Evolutionary conservation across 768 basidiomycete species (phyloP).

Genomic region (Agrocybe praecox): DNA sequence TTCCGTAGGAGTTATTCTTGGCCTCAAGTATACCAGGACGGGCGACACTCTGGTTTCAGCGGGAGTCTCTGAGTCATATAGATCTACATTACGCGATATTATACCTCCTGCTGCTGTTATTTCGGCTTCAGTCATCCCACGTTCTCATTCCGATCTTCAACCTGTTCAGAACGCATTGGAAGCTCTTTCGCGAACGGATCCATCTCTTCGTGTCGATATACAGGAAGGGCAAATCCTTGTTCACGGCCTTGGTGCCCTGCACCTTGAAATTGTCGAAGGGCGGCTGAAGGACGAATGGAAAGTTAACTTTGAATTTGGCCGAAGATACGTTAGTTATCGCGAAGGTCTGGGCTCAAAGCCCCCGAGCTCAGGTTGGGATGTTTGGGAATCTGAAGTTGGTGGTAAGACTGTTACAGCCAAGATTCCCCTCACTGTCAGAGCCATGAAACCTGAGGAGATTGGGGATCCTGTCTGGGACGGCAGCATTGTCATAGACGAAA

Average conservation of each 20-base stretch:
- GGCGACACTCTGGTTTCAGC: conserved; percentile 80
- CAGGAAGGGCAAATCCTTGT: conserved; percentile 85
- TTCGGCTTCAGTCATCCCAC: conserved; percentile 80
- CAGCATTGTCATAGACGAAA: conserved; percentile 66
- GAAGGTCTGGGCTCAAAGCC: conserved; percentile 50
- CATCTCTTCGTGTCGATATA: conserved; percentile 79
- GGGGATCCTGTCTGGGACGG: conserved; percentile 78
- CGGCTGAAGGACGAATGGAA: conserved; percentile 81
- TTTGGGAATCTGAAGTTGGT: conserved; percentile 65
- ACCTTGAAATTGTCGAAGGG: conserved; percentile 89
- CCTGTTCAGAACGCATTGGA: conserved; percentile 78
- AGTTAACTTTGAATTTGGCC: conserved; percentile 75
- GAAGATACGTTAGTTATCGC: conserved; percentile 78
- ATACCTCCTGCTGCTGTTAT: conserved; percentile 83
- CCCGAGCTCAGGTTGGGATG: conserved; percentile 34
- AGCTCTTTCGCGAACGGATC: conserved; percentile 80
- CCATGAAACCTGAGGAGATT: conserved; percentile 54
- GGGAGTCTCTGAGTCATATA: conserved; percentile 38
- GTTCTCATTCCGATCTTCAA: conserved; percentile 75
- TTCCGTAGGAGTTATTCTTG: conserved; percentile 82
- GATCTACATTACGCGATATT: conserved; percentile 59
- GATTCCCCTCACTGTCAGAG: conserved; percentile 57
- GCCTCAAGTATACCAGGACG: conserved; percentile 82
- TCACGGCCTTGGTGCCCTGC: conserved; percentile 83
- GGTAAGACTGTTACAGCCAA: conserved; percentile 55